These are phyloP conservation scores for Zea luxurians DNA, from an alignment of 176 grass and related monocot genomes.

Conservation along the genomic window DNA sequence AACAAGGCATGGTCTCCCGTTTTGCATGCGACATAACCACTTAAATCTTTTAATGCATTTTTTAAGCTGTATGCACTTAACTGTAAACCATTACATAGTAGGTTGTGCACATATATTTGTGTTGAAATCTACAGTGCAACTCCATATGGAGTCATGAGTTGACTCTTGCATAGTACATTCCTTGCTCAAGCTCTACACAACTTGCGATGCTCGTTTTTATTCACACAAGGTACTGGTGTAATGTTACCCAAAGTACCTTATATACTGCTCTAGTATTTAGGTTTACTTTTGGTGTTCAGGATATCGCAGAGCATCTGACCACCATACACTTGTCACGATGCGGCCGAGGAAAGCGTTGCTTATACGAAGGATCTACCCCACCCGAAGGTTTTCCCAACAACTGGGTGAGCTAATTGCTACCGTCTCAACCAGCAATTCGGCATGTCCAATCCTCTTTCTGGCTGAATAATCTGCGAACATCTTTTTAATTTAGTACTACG, in stretches of 20 bases:
- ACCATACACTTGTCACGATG: conserved; percentile 84
- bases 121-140: neutral
- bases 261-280: neutral
- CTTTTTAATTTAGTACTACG: conserved; percentile 7
- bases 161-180: neutral
- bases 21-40: neutral
- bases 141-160: conserved; percentile 13
- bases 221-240: neutral
- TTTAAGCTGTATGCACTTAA: neutral
- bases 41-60: neutral
- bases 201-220: conserved; percentile 8
- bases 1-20: neutral
- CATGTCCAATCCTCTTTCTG: neutral
- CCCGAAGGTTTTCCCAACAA: conserved; percentile 80
- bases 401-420: conserved; percentile 64
- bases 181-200: neutral
- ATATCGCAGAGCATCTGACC: conserved; percentile 90
- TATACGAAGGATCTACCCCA: conserved; percentile 91
- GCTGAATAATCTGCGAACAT: neutral
- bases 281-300: conserved; percentile 52
- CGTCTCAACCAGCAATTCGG: neutral
- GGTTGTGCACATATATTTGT: neutral
- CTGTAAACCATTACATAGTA: conserved; percentile 10
- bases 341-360: conserved; percentile 78
- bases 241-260: neutral